Percentiles rank a stretch among this genome's conserved stretches.
Conservation (phyloP, 495 filamentous ascomycete genomes). For the Lentithecium fluviatile region DNA sequence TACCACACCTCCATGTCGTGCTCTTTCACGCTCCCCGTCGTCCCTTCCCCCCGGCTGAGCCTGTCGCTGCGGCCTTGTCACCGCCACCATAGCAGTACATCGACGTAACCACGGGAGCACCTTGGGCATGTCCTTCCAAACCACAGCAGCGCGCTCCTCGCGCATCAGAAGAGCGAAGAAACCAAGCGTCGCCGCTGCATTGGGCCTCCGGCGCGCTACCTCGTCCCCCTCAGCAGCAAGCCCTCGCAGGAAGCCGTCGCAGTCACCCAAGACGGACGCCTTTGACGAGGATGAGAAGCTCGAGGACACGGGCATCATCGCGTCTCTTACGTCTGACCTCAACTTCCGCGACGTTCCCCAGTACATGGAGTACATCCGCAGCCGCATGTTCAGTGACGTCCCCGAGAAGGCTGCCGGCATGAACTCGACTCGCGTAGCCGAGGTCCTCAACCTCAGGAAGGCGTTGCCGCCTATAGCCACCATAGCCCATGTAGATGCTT, state of each 20-base stretch:
- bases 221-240: constrained; percentile 24
- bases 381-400: constrained; percentile 66
- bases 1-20: background rate
- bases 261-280: background rate
- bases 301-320: constrained; percentile 56
- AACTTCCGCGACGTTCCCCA: constrained; percentile 62
- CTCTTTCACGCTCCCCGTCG: background rate
- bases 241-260: constrained; percentile 31
- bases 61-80: too few species aligned
- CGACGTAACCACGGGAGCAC: too few species aligned
- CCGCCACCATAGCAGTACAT: too few species aligned
- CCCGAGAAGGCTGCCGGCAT: constrained; percentile 65
- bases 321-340: constrained; percentile 52
- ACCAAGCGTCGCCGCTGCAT: background rate
- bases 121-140: constrained; percentile 27
- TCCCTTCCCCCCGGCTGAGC: background rate
- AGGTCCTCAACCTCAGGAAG: constrained; percentile 66
- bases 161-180: constrained; percentile 22
- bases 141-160: constrained; percentile 29
- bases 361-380: constrained; percentile 60
- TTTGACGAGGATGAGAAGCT: constrained; percentile 49
- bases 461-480: constrained; percentile 69
- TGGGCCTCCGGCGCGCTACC: constrained; percentile 17
- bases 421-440: constrained; percentile 68
- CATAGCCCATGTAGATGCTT: constrained; percentile 67